Base-by-base conservation (phyloP, 176 grass and related monocot genomes). In the Carex myosuroides region DNA sequence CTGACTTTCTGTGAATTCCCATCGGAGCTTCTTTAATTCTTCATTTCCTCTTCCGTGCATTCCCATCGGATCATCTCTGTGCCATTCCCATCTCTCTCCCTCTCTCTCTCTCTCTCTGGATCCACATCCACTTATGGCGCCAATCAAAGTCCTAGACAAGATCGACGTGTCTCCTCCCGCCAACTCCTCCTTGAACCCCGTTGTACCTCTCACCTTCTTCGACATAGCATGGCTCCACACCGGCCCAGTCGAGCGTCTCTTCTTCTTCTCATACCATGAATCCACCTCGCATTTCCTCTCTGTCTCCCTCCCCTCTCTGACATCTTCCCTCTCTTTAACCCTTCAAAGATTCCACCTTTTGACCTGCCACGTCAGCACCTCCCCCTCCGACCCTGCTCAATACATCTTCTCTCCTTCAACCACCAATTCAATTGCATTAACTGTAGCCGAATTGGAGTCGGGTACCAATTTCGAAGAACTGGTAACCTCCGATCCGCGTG, bases 191-290 rank as follows among this genome's bases (percentile, higher is more conserved):
- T 32, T 53, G 1, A 24, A 48, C 16, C 2, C 64, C 8, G 18
- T 16, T 7, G 59, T 89, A 16, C 87, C 87, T 7, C 85, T 92
- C 81, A 82, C 90, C 53, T 92, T 89, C 85, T 85, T 92, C 70
- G 90, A 92, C 68, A 24, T 85, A 1, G 37, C 73, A 10, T 92
- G 90, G 92, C 83, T 88, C 12, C 71, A 85, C 79, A 81, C 79
- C 2, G 86, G 73, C 60, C 89, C 87, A n/a, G 89, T 94, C 18
- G 74, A 91, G 80, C 89, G 92, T 55, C 86, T 94, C 83, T 89
- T 92, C 87, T 87, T 89, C 90, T 92, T 77, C 84, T 62, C 33
- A 4, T 81, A 73, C 76, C 48, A 66, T 33, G 22, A 91, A n/a
- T 66, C 80, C 0, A 2, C 86, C 74, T 61, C 90, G 48, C 56